A percentile compares a stretch with the other conserved stretches of the same genome.
Evolutionary conservation across 192 early-diverging fungal genomes (phyloP).

Genomic region (Entrophospora sp.): DNA sequence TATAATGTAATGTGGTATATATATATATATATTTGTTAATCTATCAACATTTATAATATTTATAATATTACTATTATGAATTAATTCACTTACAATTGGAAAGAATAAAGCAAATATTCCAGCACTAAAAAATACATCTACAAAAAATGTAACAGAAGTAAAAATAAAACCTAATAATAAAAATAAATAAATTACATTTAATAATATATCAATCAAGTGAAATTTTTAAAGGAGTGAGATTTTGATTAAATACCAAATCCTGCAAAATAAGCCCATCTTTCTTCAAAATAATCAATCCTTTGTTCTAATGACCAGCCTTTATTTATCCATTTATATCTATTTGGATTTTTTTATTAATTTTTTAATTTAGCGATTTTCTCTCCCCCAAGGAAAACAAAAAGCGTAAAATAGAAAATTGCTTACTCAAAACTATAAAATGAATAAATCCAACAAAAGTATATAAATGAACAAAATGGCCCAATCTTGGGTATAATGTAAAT

Average conservation of each 20-base stretch:
- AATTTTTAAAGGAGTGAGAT: not conserved
- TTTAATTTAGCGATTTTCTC: no score
- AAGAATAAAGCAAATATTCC: slow-evolving; percentile 42
- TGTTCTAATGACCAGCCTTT: slow-evolving; percentile 43
- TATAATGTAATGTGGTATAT: no score
- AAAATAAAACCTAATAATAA: slow-evolving; percentile 30
- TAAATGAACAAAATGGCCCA: slow-evolving; percentile 35
- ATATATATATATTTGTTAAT: not conserved
- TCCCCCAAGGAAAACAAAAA: no score
- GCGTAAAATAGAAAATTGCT: slow-evolving; percentile 21
- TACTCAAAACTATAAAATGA: slow-evolving; percentile 49
- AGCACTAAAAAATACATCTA: slow-evolving; percentile 33
- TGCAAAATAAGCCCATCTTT: slow-evolving; percentile 49
- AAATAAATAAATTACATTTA: not conserved
- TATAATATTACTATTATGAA: not conserved
- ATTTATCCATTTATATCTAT: slow-evolving; percentile 46
- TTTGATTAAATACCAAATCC: slow-evolving; percentile 44
- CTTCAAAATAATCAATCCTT: slow-evolving; percentile 47
- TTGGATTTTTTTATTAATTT: slow-evolving; percentile 21
- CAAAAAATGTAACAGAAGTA: slow-evolving; percentile 40
- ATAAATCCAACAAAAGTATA: slow-evolving; percentile 36
- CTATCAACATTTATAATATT: not conserved
- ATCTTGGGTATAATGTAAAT: slow-evolving; percentile 31
- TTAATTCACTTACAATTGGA: slow-evolving; percentile 36
- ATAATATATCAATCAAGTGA: not conserved